Evolutionary conservation across 208 protist species (phyloP), one percentile per base, ranked within the genome.

Genomic region (Trypanosoma avium): DNA sequence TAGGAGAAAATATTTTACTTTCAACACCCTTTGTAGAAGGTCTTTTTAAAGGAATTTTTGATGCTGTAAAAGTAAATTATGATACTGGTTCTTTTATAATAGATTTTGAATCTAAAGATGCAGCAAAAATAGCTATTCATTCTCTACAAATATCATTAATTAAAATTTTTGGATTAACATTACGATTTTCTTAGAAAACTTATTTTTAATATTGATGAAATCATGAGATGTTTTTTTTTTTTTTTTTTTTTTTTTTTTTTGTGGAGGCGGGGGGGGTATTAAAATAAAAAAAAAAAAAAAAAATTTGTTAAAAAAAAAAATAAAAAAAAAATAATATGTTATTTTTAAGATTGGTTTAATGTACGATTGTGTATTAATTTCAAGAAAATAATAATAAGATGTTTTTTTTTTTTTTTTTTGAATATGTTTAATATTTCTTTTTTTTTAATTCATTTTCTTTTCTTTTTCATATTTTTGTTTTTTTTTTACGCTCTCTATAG

Each of bases 21-120:
- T 75, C 84, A 2, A 90, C 82, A 10, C 63, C 84, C 12, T 81
- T 86, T 49, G 77, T 86, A 42, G 47, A 78, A 24, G 75, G 79
- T 36, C 48, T 93, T 9, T 86, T 93, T 55, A 61, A 56, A 12
- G 84, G 81, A 0, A 62, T 93, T 48, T 86, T 93, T 61, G 77
- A 77, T 35, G 82, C 81, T 0, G 70, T 35, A 3, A 26, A 53
- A 9, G 60, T 88, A 32, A 64, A 55, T 17, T 93, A 84, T 58
- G 22, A 73, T 21, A n/a, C 64, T n/a, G 45, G 62, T 3, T 73
- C 60, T 22, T 88, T 93, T 35, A 24, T 67, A 6, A 73, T 88
- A 30, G 9, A 13, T 0, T 93, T 93, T 74, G 56, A 22, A 4
- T 75, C 59, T n/a, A 30, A 19, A 27, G n/a, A 45, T 7, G 73